Evolutionary conservation across 2,329 filamentous ascomycete species (phyloP).

Genomic region (Pseudocercospora vitis): DNA sequence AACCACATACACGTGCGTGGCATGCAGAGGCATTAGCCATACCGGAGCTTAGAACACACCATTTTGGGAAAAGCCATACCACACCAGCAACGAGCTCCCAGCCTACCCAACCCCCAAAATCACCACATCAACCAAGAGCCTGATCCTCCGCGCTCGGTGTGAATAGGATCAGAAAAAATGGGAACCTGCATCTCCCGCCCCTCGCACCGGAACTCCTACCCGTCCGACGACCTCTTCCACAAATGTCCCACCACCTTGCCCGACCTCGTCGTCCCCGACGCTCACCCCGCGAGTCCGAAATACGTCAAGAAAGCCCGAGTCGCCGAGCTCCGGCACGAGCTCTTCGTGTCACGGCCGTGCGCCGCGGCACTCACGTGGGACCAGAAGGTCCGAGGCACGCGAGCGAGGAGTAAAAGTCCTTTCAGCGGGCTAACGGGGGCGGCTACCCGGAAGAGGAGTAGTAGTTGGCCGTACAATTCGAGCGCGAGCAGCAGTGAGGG

Average conservation of each 20-base stretch:
- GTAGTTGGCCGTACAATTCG: not conserved
- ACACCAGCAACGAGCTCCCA: not conserved
- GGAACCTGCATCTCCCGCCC: not conserved
- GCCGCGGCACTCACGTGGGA: not conserved
- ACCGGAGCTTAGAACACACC: constrained; percentile 3
- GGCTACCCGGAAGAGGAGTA: not conserved
- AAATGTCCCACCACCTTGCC: not conserved
- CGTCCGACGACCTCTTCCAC: constrained; percentile 2
- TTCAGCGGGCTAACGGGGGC: too few relatives aligned
- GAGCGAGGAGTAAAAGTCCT: too few relatives aligned
- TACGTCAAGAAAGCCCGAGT: not conserved
- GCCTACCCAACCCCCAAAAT: not conserved
- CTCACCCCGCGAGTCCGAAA: not conserved
- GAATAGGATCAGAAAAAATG: not conserved
- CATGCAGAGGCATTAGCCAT: not conserved
- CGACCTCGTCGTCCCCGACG: not conserved
- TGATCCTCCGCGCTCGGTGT: too few relatives aligned
- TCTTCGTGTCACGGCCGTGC: not conserved
- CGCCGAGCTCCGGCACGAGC: not conserved
- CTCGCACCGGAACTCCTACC: not conserved
- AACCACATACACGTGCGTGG: constrained; percentile 3
- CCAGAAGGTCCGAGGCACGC: not conserved
- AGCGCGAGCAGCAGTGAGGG: too few relatives aligned
- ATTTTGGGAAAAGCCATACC: not conserved
- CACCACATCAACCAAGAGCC: not conserved